These are phyloP conservation scores for Diatrype stigma DNA, from an alignment of 2,329 filamentous ascomycete species.

Conservation along the genomic window DNA sequence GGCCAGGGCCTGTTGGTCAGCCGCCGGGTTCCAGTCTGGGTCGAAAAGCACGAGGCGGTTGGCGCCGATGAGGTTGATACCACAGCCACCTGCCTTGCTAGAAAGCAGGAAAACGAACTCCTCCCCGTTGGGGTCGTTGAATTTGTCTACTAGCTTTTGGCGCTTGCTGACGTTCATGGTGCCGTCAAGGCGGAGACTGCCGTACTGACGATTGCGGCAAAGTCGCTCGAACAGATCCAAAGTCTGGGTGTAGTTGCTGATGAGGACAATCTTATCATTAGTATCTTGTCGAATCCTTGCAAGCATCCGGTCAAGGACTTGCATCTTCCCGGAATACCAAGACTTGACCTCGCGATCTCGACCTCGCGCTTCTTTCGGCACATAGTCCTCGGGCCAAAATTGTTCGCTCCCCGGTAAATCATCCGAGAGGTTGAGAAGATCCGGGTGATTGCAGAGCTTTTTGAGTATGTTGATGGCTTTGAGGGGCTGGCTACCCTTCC, in stretches of 20 bases:
- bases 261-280: conserved; percentile 98
- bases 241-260: conserved; percentile 97
- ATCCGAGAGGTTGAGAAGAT: conserved; percentile 75
- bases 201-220: conserved; percentile 80
- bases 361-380: conserved; percentile 81
- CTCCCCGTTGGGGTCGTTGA: conserved; percentile 85
- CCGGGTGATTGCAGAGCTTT: conserved; percentile 97
- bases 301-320: conserved; percentile 96
- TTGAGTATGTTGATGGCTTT: conserved; percentile 97
- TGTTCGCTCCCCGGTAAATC: conserved; percentile 86
- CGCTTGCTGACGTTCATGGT: conserved; percentile 98
- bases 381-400: conserved; percentile 79
- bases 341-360: conserved; percentile 88
- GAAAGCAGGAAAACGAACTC: conserved; percentile 97
- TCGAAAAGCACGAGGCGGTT: conserved; percentile 88
- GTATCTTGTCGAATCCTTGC: conserved; percentile 92
- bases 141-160: conserved; percentile 94
- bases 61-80: conserved; percentile 76
- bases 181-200: conserved; percentile 83
- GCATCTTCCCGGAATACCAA: conserved; percentile 98
- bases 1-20: conserved; percentile 93
- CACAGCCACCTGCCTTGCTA: conserved; percentile 94
- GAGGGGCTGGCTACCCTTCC: conserved; percentile 91
- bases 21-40: conserved; percentile 96
- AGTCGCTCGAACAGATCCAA: conserved; percentile 90